These are phyloP conservation scores for Morella rubra DNA, from an alignment of 306 rosid species.

Conservation along the genomic window DNA sequence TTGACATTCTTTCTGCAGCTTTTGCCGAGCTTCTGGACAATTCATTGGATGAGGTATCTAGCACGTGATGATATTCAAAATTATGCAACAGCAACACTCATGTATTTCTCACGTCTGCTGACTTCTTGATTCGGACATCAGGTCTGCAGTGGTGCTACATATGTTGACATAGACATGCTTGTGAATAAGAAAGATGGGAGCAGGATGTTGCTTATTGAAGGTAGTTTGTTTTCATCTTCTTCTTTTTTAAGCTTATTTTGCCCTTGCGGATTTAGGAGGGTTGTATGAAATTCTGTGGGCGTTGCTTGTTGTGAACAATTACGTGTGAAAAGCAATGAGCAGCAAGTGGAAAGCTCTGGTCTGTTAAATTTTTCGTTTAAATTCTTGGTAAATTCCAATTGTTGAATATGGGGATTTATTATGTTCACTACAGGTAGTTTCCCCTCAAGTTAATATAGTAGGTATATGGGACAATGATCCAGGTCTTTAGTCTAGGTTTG, in stretches of 20 bases:
- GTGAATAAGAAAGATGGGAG: conserved; percentile 62
- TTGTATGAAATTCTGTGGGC: not conserved
- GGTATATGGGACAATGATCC: not conserved
- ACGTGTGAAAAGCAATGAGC: not conserved
- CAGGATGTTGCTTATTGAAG: conserved; percentile 84
- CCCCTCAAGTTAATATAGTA: not conserved
- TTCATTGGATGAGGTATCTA: conserved; percentile 83
- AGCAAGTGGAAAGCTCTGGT: not conserved
- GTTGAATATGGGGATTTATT: not conserved
- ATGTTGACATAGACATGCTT: conserved; percentile 77
- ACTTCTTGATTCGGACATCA: conserved; percentile 36
- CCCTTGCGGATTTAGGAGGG: not conserved
- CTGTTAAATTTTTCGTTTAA: not conserved
- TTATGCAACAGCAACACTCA: not conserved
- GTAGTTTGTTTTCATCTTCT: conserved; percentile 30
- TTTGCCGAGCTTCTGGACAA: conserved; percentile 97
- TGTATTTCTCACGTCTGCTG: conserved; percentile 21
- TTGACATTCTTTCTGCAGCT: conserved; percentile 56
- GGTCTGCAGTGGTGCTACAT: conserved; percentile 89
- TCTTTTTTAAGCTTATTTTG: not conserved
- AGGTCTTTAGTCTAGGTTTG: not conserved
- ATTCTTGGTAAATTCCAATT: not conserved
- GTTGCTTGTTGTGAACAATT: not conserved
- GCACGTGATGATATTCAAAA: not conserved
- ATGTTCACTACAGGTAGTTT: not conserved